A percentile compares a stretch with the other conserved stretches of the same genome.
These are phyloP conservation scores for Centaurea solstitialis DNA, from an alignment of 129 eudicot genomes.

Conservation along the genomic window DNA sequence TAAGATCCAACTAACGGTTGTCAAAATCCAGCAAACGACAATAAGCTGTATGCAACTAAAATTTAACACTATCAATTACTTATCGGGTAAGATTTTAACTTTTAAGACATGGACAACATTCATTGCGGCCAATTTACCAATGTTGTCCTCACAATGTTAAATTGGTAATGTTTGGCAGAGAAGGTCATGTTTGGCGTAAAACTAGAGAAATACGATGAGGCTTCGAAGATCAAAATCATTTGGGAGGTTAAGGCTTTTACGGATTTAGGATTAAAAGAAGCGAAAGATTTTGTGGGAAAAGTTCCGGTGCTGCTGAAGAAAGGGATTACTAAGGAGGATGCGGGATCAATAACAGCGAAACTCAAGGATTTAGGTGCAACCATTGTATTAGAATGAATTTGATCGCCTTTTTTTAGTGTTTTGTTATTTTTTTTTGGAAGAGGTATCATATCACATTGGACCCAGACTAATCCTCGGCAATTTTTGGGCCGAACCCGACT, in stretches of 20 bases:
- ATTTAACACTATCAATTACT: no score
- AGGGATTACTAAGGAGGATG: conserved; percentile 84
- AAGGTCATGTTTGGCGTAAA: conserved; percentile 78
- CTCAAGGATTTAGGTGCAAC: conserved; percentile 84
- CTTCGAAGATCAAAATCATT: conserved; percentile 78
- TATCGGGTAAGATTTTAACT: no score
- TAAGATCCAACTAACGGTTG: conserved; percentile 59
- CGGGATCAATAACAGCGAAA: conserved; percentile 62
- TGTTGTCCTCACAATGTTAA: no score
- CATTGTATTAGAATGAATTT: conserved; percentile 68
- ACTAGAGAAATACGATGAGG: conserved; percentile 72
- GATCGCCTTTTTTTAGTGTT: background rate
- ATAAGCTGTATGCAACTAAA: no score
- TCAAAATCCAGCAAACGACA: conserved; percentile 58
- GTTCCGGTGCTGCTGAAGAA: conserved; percentile 72
- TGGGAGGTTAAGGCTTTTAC: conserved; percentile 79
- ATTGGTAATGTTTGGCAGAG: no score
- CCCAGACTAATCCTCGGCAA: no score
- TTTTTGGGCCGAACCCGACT: no score
- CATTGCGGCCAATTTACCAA: no score
- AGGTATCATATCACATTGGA: no score
- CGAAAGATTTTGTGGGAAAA: conserved; percentile 88
- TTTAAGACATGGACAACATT: no score
- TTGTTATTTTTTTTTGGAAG: no score
- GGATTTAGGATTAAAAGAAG: conserved; percentile 86